Evolutionary conservation across 495 filamentous ascomycete genomes (phyloP), one percentile per base, ranked within the genome.

Genomic region (Hyphodiscus hymeniophilus): DNA sequence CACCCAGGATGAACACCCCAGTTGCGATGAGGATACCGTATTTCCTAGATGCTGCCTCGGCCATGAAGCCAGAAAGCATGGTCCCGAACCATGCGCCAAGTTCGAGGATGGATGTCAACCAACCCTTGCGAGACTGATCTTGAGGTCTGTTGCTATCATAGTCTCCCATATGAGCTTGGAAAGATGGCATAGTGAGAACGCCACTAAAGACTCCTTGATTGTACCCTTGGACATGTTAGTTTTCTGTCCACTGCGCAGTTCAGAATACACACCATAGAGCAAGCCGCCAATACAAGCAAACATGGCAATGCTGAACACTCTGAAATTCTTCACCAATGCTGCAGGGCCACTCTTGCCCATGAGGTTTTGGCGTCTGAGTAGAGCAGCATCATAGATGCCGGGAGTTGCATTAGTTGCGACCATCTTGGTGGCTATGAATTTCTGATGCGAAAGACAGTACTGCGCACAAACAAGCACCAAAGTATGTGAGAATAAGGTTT

Each of bases 191-290:
- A 41, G 75, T 72, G n/a, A 84, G 61, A 11, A 84, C 74, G 47
- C 82, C 81, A 28, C 76, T 77, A 69, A 90, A 87, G 59, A 92
- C 85, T 58, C 86, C 87, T 62, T 89, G 85, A 61, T 87, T 85
- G 66, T 87, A 85, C 12, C 83, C 71, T 58, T 12, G 31, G 42
- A 48, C 13, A 26, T n/a, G 17, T 48, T 7, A 42, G 43, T 42
- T n/a, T 42, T n/a, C n/a, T n/a, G n/a, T n/a, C n/a, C n/a, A n/a
- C n/a, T n/a, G n/a, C n/a, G n/a, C n/a, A n/a, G n/a, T 36, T 15
- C 38, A 35, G n/a, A 11, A 52, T 10, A 13, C 26, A 21, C 44
- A 50, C 56, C 56, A 40, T 56, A 57, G 10, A 60, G 52, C 15
- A 77, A 67, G 42, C 87, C 85, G 50, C 87, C 87, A 17, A 91